A percentile compares a stretch with the other conserved stretches of the same genome.
These are phyloP conservation scores for Leersia perrieri DNA, from an alignment of 176 grass and related monocot genomes.

Conservation along the genomic window DNA sequence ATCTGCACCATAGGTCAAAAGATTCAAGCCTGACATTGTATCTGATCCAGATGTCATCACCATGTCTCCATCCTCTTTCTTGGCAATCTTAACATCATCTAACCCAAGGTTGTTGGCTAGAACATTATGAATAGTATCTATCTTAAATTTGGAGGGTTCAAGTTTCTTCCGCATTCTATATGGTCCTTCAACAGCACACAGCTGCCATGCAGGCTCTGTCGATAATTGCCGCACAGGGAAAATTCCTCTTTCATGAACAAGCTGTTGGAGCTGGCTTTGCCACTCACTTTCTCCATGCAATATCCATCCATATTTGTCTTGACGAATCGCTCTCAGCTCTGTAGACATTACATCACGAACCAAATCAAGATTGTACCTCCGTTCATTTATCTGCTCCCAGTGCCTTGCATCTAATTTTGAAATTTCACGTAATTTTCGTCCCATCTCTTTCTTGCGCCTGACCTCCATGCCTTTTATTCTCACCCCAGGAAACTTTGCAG, in stretches of 20 bases:
- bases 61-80: constrained; percentile 56
- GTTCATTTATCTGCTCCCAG: constrained; percentile 87
- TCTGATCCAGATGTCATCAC: constrained; percentile 67
- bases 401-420: constrained; percentile 70
- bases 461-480: constrained; percentile 99
- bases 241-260: constrained; percentile 95
- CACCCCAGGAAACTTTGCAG: constrained; percentile 94
- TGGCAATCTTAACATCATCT: constrained; percentile 45
- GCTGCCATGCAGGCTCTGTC: constrained; percentile 73
- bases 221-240: constrained; percentile 69
- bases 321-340: constrained; percentile 83
- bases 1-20: constrained; percentile 59
- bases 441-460: constrained; percentile 92
- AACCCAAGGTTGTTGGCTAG: constrained; percentile 52
- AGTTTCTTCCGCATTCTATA: constrained; percentile 99
- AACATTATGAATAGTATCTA: constrained; percentile 93
- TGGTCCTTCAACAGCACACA: constrained; percentile 94
- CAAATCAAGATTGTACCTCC: constrained; percentile 76
- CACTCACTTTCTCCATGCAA: constrained; percentile 98
- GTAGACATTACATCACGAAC: constrained; percentile 95
- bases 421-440: constrained; percentile 71
- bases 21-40: constrained; percentile 76
- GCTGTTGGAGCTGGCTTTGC: constrained; percentile 89
- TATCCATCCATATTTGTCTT: constrained; percentile 99
- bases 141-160: constrained; percentile 79